A percentile compares a stretch with the other conserved stretches of the same genome.
Evolutionary conservation across 495 filamentous ascomycete species (phyloP).

Genomic region (Tuber brumale): DNA sequence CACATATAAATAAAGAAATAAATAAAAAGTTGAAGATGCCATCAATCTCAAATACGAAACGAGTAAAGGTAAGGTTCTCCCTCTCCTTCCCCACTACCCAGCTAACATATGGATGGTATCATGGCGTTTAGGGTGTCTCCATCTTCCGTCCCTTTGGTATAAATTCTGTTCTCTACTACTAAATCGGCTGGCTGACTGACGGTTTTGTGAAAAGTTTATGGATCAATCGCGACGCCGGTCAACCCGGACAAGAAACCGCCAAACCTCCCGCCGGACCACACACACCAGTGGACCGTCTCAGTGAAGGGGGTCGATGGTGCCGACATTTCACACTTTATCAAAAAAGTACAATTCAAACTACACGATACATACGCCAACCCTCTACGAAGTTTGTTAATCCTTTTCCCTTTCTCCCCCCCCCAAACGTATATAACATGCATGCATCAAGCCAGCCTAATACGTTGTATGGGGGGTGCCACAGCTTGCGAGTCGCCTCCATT

Average conservation of each 20-base stretch:
- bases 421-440: neutral
- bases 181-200: constrained; percentile 10
- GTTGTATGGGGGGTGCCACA: constrained; percentile 44
- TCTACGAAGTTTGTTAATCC: constrained; percentile 56
- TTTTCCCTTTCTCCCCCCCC: neutral
- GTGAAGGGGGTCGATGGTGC: constrained; percentile 77
- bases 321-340: constrained; percentile 90
- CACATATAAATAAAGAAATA: neutral
- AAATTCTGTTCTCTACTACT: too few relatives aligned
- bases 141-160: constrained; percentile 39
- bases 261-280: constrained; percentile 70
- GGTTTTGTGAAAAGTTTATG: constrained; percentile 29
- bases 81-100: too few relatives aligned
- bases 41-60: neutral
- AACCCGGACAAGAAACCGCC: constrained; percentile 38
- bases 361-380: constrained; percentile 90
- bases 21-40: neutral
- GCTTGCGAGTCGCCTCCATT: constrained; percentile 71
- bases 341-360: constrained; percentile 94
- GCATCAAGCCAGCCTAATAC: neutral
- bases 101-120: neutral
- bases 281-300: constrained; percentile 90
- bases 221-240: constrained; percentile 36
- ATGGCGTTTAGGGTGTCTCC: constrained; percentile 29
- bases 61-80: neutral